Conservation (phyloP, 176 grass and related monocot species). For the Poa pratensis region DNA sequence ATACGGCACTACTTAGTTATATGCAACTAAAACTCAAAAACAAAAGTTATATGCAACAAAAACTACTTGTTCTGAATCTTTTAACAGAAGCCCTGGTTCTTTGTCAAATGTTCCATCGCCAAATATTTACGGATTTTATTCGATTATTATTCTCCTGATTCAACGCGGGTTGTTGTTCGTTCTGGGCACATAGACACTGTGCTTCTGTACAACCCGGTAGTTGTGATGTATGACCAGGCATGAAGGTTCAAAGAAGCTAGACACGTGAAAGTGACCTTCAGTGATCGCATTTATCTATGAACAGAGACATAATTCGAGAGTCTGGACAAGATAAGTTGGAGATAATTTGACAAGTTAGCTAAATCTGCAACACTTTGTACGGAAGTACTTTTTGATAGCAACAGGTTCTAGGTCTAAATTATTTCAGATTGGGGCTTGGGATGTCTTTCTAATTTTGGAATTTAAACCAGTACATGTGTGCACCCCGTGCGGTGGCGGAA, state of each 20-base stretch:
- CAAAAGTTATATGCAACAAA: no score
- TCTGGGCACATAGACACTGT: constrained; percentile 22
- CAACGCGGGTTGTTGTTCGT: constrained; percentile 5
- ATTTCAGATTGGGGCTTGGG: background rate
- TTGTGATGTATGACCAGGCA: constrained; percentile 28
- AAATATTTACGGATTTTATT: no score
- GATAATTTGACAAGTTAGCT: background rate
- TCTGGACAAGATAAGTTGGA: background rate
- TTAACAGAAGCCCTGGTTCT: no score
- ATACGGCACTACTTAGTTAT: no score
- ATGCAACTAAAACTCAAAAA: no score
- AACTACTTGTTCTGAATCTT: no score
- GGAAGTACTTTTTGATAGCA: background rate
- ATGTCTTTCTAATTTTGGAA: background rate
- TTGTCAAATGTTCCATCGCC: no score
- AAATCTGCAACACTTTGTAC: background rate
- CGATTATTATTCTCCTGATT: background rate
- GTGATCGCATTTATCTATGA: constrained; percentile 3
- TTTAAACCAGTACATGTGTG: no score
- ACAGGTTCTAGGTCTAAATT: background rate
- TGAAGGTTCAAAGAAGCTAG: background rate
- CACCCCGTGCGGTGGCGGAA: no score
- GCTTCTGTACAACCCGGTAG: background rate
- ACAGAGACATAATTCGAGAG: constrained; percentile 8
- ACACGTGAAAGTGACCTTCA: background rate